These are phyloP conservation scores for Fusarium sarcochroum DNA, from an alignment of 2,329 filamentous ascomycete genomes.

Conservation along the genomic window DNA sequence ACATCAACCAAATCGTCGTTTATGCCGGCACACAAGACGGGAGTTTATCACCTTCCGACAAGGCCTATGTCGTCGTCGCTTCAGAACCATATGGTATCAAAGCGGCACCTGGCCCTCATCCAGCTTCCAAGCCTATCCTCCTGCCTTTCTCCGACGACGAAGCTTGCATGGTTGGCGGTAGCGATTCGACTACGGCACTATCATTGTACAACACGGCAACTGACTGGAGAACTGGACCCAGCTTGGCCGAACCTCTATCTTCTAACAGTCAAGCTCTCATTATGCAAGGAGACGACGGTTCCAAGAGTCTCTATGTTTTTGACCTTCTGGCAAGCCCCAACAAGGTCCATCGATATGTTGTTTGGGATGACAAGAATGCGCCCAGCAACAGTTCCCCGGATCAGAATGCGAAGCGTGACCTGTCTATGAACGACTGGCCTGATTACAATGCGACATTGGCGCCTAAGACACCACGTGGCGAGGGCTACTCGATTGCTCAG, in stretches of 20 bases:
- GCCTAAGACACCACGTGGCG: constrained; percentile 72
- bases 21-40: constrained; percentile 82
- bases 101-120: constrained; percentile 72
- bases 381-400: constrained; percentile 63
- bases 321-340: constrained; percentile 83
- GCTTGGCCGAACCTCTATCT: constrained; percentile 70
- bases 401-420: constrained; percentile 54
- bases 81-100: constrained; percentile 74
- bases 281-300: constrained; percentile 80
- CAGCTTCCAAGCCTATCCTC: constrained; percentile 76
- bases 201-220: constrained; percentile 76
- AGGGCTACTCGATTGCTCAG: constrained; percentile 77
- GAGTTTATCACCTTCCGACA: constrained; percentile 69
- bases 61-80: constrained; percentile 82
- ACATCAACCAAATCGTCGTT: constrained; percentile 79
- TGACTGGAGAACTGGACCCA: constrained; percentile 77
- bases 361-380: constrained; percentile 73
- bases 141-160: constrained; percentile 80
- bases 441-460: constrained; percentile 82
- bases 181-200: constrained; percentile 71
- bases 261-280: constrained; percentile 72
- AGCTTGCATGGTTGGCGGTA: constrained; percentile 82
- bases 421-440: constrained; percentile 78
- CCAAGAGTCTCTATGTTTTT: constrained; percentile 84
- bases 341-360: constrained; percentile 76